Conservation (phyloP, 768 basidiomycete genomes). For the Macrolepiota fuliginosa region DNA sequence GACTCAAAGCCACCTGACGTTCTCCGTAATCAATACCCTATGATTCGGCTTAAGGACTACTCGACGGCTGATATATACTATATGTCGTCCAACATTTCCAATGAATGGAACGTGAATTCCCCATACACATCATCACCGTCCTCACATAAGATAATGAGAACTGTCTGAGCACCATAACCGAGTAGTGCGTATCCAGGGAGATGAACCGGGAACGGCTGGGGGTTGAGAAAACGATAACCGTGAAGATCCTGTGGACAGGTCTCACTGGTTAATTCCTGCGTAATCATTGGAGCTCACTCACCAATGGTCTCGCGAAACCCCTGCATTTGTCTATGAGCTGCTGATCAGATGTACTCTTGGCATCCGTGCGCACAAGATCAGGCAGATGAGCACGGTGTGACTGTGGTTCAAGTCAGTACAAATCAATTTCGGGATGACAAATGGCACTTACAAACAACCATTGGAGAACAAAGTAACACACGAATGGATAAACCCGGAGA, state of each 20-base stretch:
- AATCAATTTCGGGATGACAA: not conserved
- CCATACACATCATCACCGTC: no score
- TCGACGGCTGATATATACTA: no score
- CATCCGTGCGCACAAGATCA: not conserved
- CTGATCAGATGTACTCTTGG: not conserved
- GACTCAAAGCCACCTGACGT: no score
- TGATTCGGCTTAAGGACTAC: no score
- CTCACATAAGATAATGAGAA: not conserved
- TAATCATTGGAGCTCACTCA: not conserved
- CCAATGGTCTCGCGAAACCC: not conserved
- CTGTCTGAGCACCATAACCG: not conserved
- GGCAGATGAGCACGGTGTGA: not conserved
- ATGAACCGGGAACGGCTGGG: not conserved
- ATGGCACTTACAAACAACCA: no score
- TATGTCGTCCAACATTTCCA: no score
- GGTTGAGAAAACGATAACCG: not conserved
- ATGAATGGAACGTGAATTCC: no score
- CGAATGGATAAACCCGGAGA: no score
- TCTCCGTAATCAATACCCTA: no score
- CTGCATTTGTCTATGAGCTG: not conserved
- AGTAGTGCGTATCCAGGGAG: not conserved
- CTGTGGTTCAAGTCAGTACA: not conserved
- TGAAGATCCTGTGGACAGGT: not conserved
- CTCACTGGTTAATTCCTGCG: no score
- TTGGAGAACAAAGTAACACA: no score